A percentile compares a stretch with the other conserved stretches of the same genome.
Evolutionary conservation across 2,329 filamentous ascomycete species (phyloP).

Genomic region (Colletotrichum somersetense): DNA sequence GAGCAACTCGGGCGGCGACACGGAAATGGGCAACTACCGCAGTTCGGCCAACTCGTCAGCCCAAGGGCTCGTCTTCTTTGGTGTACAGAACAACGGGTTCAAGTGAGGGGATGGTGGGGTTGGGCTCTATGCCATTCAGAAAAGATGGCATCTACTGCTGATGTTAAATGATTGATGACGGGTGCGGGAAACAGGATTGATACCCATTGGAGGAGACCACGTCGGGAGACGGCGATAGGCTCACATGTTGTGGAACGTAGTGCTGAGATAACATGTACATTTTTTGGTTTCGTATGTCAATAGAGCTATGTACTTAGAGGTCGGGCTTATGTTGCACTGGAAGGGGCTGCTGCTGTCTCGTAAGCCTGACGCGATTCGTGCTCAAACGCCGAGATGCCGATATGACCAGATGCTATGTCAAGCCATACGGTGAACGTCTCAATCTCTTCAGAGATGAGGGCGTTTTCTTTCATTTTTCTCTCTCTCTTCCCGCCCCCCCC

Average conservation of each 20-base stretch:
- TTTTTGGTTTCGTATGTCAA: not conserved
- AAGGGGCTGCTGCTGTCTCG: not conserved
- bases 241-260: not conserved
- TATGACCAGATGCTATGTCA: not conserved
- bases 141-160: not conserved
- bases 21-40: slow-evolving; percentile 27
- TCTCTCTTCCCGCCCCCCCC: too few species aligned
- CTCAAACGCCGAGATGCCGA: not conserved
- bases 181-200: slow-evolving; percentile 1
- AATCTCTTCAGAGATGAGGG: not conserved
- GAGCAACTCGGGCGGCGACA: slow-evolving; percentile 1
- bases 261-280: not conserved
- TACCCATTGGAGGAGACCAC: slow-evolving; percentile 3
- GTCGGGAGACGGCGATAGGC: not conserved
- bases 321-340: not conserved
- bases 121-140: not conserved
- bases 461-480: too few species aligned
- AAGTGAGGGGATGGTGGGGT: slow-evolving; percentile 43
- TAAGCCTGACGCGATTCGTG: not conserved
- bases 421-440: too few species aligned
- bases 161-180: slow-evolving; percentile 2
- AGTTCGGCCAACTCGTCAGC: slow-evolving; percentile 45
- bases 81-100: slow-evolving; percentile 53
- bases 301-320: too few species aligned
- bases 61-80: slow-evolving; percentile 61